These are phyloP conservation scores for Amaranthus hypochondriacus DNA, from an alignment of 148 eudicot species.

Conservation along the genomic window DNA sequence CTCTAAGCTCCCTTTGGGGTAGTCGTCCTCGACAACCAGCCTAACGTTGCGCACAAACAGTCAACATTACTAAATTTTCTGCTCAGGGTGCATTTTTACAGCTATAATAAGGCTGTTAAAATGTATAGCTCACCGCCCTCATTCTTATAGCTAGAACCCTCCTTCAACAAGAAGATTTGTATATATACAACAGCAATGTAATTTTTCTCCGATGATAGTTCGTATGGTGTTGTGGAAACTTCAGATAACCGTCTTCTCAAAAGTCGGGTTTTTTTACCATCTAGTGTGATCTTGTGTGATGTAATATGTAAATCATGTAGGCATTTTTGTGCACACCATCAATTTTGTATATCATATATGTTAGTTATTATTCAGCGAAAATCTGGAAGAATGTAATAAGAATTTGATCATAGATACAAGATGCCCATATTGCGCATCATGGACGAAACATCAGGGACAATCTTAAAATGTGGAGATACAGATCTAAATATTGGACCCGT, in stretches of 20 bases:
- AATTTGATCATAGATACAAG: too few relatives aligned
- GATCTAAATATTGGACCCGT: too few relatives aligned
- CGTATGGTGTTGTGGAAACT: constrained; percentile 12
- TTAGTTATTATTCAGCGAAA: constrained; percentile 5
- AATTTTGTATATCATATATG: constrained; percentile 22
- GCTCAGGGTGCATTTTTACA: constrained; percentile 1
- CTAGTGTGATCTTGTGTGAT: constrained; percentile 14
- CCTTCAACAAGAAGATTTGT: constrained; percentile 8
- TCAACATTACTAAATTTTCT: not conserved
- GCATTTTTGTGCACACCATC: constrained; percentile 19
- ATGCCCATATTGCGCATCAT: too few relatives aligned
- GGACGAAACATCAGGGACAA: too few relatives aligned
- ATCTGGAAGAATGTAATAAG: too few relatives aligned
- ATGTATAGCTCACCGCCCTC: constrained; percentile 18
- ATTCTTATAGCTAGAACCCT: constrained; percentile 12
- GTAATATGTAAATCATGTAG: constrained; percentile 24
- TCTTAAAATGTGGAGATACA: too few relatives aligned
- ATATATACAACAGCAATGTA: constrained; percentile 26
- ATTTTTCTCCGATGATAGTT: constrained; percentile 11
- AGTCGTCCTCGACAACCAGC: constrained; percentile 45
- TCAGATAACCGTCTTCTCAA: not conserved
- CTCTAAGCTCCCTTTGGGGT: constrained; percentile 62
- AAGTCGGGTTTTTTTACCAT: not conserved
- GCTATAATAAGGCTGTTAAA: constrained; percentile 7
- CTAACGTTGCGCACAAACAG: constrained; percentile 15